Conservation (phyloP, 1,139 yeast species). For the Blastobotrys elegans region DNA sequence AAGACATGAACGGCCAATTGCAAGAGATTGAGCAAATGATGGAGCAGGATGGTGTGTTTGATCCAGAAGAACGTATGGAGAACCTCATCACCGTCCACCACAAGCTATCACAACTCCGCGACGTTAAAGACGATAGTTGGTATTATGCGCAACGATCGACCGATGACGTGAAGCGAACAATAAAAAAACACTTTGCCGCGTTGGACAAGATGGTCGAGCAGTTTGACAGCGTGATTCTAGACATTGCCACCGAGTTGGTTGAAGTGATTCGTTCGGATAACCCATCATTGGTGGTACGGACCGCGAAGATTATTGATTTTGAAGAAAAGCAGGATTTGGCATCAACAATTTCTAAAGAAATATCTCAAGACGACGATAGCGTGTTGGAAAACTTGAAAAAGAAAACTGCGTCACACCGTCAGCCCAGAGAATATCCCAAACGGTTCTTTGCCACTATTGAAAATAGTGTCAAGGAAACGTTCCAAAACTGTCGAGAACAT, state of each 20-base stretch:
- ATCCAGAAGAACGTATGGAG: slow-evolving; percentile 54
- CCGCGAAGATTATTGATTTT: slow-evolving; percentile 70
- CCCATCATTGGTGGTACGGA: slow-evolving; percentile 58
- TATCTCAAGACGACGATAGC: slow-evolving; percentile 24
- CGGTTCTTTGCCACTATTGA: slow-evolving; percentile 60
- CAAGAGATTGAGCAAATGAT: slow-evolving; percentile 50
- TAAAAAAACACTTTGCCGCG: slow-evolving; percentile 54
- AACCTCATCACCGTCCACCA: slow-evolving; percentile 65
- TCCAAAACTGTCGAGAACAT: slow-evolving; percentile 58
- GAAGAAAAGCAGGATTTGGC: slow-evolving; percentile 78
- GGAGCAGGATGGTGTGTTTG: slow-evolving; percentile 47
- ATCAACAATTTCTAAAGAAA: slow-evolving; percentile 46
- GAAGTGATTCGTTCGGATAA: slow-evolving; percentile 70
- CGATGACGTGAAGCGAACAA: slow-evolving; percentile 67
- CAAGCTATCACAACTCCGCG: slow-evolving; percentile 63
- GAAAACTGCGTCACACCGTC: slow-evolving; percentile 24
- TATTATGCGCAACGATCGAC: slow-evolving; percentile 50
- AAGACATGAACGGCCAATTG: slow-evolving; percentile 49
- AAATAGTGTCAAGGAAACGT: slow-evolving; percentile 59
- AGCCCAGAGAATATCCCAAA: slow-evolving; percentile 57
- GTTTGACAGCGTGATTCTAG: slow-evolving; percentile 61
- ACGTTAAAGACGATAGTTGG: slow-evolving; percentile 70
- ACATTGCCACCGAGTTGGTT: slow-evolving; percentile 58
- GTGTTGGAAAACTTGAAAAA: slow-evolving; percentile 9
- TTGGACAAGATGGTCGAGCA: slow-evolving; percentile 46